Evolutionary conservation across 805 yeast species (phyloP).

Genomic region (Monosporozyma aerobia): DNA sequence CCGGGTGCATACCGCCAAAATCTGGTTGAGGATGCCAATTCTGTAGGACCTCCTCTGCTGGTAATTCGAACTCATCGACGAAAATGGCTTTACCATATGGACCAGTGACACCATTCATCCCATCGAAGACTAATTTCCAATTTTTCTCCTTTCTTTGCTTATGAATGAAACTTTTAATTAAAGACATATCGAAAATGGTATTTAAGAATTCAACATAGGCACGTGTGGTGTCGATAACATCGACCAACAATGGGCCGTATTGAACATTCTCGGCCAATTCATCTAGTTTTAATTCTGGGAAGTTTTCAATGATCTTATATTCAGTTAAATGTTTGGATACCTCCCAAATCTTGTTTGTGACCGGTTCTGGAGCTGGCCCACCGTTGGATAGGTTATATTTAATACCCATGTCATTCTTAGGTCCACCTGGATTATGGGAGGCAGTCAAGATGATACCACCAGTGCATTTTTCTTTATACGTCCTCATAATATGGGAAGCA

Average conservation of each 20-base stretch:
- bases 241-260: conserved; percentile 60
- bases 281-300: conserved; percentile 56
- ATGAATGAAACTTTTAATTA: conserved; percentile 63
- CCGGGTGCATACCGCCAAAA: conserved; percentile 97
- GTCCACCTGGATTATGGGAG: conserved; percentile 97
- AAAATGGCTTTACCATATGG: conserved; percentile 87
- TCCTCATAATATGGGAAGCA: conserved; percentile 89
- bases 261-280: conserved; percentile 40
- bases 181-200: conserved; percentile 77
- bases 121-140: conserved; percentile 78
- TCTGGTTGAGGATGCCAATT: conserved; percentile 78
- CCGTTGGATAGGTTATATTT: conserved; percentile 93
- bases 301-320: conserved; percentile 50
- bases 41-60: conserved; percentile 55
- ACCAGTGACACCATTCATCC: conserved; percentile 93
- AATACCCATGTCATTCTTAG: conserved; percentile 84
- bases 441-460: conserved; percentile 97
- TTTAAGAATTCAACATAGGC: conserved; percentile 75
- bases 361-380: conserved; percentile 96
- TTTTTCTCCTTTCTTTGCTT: conserved; percentile 38
- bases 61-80: conserved; percentile 74
- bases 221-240: conserved; percentile 71
- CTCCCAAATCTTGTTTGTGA: conserved; percentile 80
- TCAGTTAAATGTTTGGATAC: conserved; percentile 47
- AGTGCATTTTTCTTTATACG: conserved; percentile 49